Conservation (phyloP, 208 protist species). For the Crithidia acanthocephali region DNA sequence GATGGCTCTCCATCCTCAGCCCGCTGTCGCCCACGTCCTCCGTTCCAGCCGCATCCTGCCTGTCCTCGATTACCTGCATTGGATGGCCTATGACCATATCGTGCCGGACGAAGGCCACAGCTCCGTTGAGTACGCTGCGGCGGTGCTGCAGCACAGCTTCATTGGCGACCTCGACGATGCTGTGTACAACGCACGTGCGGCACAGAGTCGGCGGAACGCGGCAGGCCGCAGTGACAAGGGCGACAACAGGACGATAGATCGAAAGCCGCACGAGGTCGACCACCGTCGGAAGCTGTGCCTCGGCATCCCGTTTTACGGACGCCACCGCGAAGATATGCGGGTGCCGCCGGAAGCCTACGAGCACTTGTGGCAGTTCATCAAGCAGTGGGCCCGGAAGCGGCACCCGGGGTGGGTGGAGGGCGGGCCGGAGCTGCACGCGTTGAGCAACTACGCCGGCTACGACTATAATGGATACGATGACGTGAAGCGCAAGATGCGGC, state of each 20-base stretch:
- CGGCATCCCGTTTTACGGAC: slow-evolving; percentile 71
- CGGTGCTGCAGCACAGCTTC: slow-evolving; percentile 24
- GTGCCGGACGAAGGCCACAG: slow-evolving; percentile 29
- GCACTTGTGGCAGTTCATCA: slow-evolving; percentile 41
- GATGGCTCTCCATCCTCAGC: slow-evolving; percentile 55
- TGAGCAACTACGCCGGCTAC: slow-evolving; percentile 48
- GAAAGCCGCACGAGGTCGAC: background rate
- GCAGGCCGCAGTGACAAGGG: background rate
- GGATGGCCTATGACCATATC: slow-evolving; percentile 71
- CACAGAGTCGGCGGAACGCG: background rate
- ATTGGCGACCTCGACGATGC: slow-evolving; percentile 23
- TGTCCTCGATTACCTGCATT: slow-evolving; percentile 62
- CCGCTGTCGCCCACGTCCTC: slow-evolving; percentile 28
- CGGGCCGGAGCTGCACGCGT: slow-evolving; percentile 30
- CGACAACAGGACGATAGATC: background rate
- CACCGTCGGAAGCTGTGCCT: slow-evolving; percentile 54
- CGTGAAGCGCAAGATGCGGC: slow-evolving; percentile 56
- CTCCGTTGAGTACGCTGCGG: slow-evolving; percentile 39
- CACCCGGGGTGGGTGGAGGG: slow-evolving; percentile 35
- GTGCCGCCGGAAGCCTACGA: slow-evolving; percentile 49
- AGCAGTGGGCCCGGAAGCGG: slow-evolving; percentile 37
- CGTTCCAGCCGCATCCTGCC: slow-evolving; percentile 28
- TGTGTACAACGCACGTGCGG: background rate
- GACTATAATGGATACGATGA: slow-evolving; percentile 48
- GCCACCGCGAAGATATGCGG: slow-evolving; percentile 32